phyloP scores from a whole-genome alignment of 1,139 yeast species.

The Hansenula anomala region DNA sequence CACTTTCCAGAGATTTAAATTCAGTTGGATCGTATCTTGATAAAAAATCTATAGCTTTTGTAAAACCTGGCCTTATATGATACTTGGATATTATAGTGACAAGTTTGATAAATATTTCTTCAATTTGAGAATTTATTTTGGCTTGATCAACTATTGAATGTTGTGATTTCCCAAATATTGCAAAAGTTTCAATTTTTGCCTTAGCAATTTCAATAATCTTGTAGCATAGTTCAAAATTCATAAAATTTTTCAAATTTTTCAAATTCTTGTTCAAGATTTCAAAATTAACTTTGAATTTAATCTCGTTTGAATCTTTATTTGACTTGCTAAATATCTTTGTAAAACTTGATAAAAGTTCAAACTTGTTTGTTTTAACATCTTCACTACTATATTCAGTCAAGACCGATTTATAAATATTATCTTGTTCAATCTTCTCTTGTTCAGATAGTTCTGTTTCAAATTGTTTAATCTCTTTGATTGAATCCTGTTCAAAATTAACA shows the following conservation, averaged over 20 bases:
- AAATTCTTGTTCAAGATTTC: constrained; percentile 40
- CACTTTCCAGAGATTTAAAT: constrained; percentile 27
- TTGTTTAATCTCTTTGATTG: constrained; percentile 19
- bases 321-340: constrained; percentile 52
- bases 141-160: constrained; percentile 26
- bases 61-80: constrained; percentile 80
- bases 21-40: constrained; percentile 67
- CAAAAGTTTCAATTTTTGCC: constrained; percentile 32
- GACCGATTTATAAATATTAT: constrained; percentile 34
- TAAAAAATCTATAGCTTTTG: constrained; percentile 67
- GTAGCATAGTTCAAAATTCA: constrained; percentile 41
- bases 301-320: constrained; percentile 38
- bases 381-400: constrained; percentile 24
- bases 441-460: constrained; percentile 16
- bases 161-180: constrained; percentile 15
- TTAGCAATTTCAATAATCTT: constrained; percentile 39
- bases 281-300: constrained; percentile 49
- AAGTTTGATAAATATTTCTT: constrained; percentile 63
- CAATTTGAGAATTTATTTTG: constrained; percentile 27
- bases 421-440: constrained; percentile 24
- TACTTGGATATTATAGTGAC: constrained; percentile 60
- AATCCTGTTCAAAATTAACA: constrained; percentile 26
- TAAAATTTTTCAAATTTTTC: constrained; percentile 36
- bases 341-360: constrained; percentile 47
- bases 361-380: constrained; percentile 28